Evolutionary conservation across 2,329 filamentous ascomycete genomes (phyloP).

Genomic region (Coniochaeta ligniaria): DNA sequence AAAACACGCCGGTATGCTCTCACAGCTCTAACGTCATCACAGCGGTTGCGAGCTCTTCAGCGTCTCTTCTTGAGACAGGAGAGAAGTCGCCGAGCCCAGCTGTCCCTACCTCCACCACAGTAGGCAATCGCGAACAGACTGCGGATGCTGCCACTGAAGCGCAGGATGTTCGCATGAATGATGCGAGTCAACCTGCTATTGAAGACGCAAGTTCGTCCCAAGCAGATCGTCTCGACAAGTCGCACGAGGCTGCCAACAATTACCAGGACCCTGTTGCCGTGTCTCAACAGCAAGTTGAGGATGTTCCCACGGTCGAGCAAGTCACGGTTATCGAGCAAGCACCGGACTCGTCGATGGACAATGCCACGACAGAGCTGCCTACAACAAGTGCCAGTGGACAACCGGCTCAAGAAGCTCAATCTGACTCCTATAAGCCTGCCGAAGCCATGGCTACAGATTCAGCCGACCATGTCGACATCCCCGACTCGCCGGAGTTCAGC

Average conservation of each 20-base stretch:
- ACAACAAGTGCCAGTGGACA: background rate
- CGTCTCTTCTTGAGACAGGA: background rate
- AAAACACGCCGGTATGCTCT: background rate
- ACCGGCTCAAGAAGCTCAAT: conserved; percentile 14
- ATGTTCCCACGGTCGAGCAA: background rate
- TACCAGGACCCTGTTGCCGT: background rate
- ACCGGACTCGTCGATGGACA: background rate
- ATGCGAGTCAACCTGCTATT: background rate
- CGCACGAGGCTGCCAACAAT: background rate
- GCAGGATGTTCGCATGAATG: background rate
- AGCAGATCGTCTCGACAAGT: background rate
- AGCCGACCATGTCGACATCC: conserved; percentile 10
- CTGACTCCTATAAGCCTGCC: conserved; percentile 51
- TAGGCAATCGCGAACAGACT: background rate
- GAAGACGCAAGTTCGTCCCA: background rate
- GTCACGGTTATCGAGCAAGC: background rate
- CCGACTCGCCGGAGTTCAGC: conserved; percentile 7
- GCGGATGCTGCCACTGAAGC: background rate
- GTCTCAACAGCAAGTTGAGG: background rate
- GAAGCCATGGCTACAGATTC: conserved; percentile 21
- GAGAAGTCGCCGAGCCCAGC: background rate
- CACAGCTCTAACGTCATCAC: background rate
- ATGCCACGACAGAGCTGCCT: background rate
- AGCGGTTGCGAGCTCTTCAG: background rate
- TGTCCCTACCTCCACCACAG: background rate